A percentile compares a stretch with the other conserved stretches of the same genome.
phyloP scores from a whole-genome alignment of 2,329 filamentous ascomycete species.

The Aspergillus tamarii region DNA sequence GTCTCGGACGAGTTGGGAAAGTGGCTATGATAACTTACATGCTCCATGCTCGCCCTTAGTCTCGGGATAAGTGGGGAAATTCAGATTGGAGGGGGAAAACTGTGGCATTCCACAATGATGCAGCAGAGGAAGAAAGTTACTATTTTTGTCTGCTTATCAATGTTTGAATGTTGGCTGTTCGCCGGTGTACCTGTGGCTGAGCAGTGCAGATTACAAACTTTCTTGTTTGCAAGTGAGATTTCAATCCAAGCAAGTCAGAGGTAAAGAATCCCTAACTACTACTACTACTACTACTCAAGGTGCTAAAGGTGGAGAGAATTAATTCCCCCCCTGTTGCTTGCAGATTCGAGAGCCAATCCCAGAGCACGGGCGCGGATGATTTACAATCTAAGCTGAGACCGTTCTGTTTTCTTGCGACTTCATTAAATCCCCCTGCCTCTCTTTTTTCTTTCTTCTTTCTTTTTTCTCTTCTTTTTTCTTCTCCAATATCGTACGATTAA shows the following conservation, averaged over 20 bases:
- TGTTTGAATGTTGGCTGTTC: background rate
- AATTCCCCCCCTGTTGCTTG: background rate
- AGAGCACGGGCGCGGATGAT: slow-evolving; percentile 1
- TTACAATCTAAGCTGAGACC: slow-evolving; percentile 1
- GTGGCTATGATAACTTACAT: background rate
- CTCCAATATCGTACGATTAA: background rate
- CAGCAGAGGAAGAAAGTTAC: background rate
- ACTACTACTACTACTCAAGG: no score
- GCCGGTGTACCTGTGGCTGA: background rate
- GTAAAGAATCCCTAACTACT: no score
- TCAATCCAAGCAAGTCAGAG: no score
- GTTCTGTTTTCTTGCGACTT: background rate
- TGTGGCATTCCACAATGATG: background rate
- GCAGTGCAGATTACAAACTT: background rate
- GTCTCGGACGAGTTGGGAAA: background rate
- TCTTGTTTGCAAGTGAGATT: background rate
- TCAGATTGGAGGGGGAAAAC: background rate
- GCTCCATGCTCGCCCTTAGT: background rate
- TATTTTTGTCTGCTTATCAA: background rate
- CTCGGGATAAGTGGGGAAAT: background rate
- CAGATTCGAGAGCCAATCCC: background rate
- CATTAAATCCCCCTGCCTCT: background rate
- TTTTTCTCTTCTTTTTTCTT: background rate
- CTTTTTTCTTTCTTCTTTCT: background rate
- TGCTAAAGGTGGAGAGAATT: no score